Percentiles rank a stretch among this genome's conserved stretches.
These are phyloP conservation scores for Daldinia sp. DNA, from an alignment of 2,329 filamentous ascomycete species.

Conservation along the genomic window DNA sequence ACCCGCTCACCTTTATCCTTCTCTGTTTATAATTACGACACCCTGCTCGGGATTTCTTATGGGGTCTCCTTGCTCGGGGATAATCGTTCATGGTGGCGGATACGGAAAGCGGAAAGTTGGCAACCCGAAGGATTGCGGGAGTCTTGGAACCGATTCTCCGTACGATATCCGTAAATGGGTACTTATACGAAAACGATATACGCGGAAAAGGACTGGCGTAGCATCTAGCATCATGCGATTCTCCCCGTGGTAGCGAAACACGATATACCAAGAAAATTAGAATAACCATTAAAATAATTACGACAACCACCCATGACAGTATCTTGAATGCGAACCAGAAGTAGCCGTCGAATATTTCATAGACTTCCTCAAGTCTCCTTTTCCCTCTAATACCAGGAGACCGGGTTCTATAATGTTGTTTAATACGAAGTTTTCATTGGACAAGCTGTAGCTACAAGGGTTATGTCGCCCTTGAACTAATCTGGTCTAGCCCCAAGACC, in stretches of 20 bases:
- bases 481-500: not conserved
- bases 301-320: not conserved
- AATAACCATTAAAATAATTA: not conserved
- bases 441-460: not conserved
- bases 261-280: not conserved
- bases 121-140: not conserved
- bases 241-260: not conserved
- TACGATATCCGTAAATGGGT: not conserved
- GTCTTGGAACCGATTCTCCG: not conserved
- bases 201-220: not conserved
- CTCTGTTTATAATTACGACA: conserved; percentile 13
- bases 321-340: not conserved
- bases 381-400: not conserved
- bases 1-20: conserved; percentile 6
- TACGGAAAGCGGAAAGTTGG: not conserved
- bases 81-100: not conserved
- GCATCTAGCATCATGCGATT: not conserved
- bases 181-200: not conserved
- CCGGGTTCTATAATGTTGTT: not conserved
- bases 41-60: conserved; percentile 5
- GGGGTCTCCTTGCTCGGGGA: conserved; percentile 1
- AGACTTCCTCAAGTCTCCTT: not conserved
- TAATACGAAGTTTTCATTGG: not conserved
- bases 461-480: not conserved
- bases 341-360: not conserved